Conservation (phyloP, 805 yeast genomes). For the Cyberlindnera suaveolens region DNA sequence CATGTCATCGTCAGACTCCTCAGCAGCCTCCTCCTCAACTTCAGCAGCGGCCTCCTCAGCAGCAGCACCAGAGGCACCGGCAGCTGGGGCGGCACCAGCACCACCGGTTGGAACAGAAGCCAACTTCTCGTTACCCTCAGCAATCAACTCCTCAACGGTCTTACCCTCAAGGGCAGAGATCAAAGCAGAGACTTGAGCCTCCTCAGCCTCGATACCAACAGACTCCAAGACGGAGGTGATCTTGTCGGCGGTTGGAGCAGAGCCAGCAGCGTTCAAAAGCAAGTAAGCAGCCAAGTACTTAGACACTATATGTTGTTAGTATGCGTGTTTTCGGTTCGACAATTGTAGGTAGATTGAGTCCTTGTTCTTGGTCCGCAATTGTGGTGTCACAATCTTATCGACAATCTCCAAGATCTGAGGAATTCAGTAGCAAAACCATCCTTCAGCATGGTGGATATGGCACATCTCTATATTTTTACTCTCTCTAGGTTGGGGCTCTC, state of each 20-base stretch:
- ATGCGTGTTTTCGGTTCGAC: neutral
- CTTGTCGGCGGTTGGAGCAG: slow-evolving; percentile 90
- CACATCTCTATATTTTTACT: too few species aligned
- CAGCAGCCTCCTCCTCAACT: slow-evolving; percentile 60
- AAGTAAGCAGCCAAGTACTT: slow-evolving; percentile 99
- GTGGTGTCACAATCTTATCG: too few species aligned
- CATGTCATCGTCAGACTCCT: slow-evolving; percentile 72
- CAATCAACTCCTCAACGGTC: slow-evolving; percentile 80
- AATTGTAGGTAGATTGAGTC: neutral
- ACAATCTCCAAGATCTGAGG: too few species aligned
- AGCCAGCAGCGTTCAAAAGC: slow-evolving; percentile 95
- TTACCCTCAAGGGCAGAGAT: slow-evolving; percentile 90
- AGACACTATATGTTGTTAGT: slow-evolving; percentile 23
- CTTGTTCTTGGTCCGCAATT: too few species aligned
- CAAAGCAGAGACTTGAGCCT: slow-evolving; percentile 74
- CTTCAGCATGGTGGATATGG: too few species aligned
- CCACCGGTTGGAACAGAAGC: slow-evolving; percentile 98
- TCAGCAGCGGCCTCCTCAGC: slow-evolving; percentile 71
- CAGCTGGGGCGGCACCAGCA: slow-evolving; percentile 80
- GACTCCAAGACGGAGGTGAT: slow-evolving; percentile 84
- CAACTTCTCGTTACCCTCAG: slow-evolving; percentile 93
- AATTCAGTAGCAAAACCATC: too few species aligned
- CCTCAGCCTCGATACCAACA: slow-evolving; percentile 95
- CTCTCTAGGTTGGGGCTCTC: too few species aligned
- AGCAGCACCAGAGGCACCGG: slow-evolving; percentile 65